These are phyloP conservation scores for Cercophora sp. DNA, from an alignment of 495 filamentous ascomycete species.

Conservation along the genomic window DNA sequence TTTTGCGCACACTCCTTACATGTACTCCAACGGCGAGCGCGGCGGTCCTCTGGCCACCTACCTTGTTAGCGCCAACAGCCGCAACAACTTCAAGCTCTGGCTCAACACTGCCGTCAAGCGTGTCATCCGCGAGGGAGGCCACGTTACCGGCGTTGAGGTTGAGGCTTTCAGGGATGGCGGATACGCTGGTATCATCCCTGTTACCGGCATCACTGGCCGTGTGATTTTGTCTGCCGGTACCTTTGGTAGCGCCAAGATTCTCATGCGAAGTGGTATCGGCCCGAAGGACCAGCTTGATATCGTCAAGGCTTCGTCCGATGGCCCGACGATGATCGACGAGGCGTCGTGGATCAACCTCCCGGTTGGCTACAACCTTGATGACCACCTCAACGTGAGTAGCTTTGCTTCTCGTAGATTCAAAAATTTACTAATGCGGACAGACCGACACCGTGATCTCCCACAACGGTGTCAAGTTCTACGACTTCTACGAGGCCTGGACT, in stretches of 20 bases:
- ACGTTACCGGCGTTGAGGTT: slow-evolving; percentile 65
- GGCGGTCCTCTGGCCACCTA: slow-evolving; percentile 73
- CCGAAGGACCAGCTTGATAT: slow-evolving; percentile 57
- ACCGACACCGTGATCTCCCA: slow-evolving; percentile 64
- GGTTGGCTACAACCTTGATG: slow-evolving; percentile 69
- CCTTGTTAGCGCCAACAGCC: slow-evolving; percentile 56
- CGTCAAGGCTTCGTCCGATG: slow-evolving; percentile 50
- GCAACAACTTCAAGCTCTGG: slow-evolving; percentile 64
- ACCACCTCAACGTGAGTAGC: slow-evolving; percentile 59
- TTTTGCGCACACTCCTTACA: slow-evolving; percentile 64
- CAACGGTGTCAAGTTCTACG: slow-evolving; percentile 56
- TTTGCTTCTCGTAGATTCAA: background rate
- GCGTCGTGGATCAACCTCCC: slow-evolving; percentile 68
- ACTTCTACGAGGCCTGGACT: slow-evolving; percentile 60
- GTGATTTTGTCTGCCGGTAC: slow-evolving; percentile 68
- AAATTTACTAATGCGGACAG: slow-evolving; percentile 11
- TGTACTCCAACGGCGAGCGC: slow-evolving; percentile 62
- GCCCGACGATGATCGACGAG: slow-evolving; percentile 48
- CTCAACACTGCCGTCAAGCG: slow-evolving; percentile 62
- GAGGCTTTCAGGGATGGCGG: slow-evolving; percentile 53
- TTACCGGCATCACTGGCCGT: slow-evolving; percentile 57
- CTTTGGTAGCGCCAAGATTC: slow-evolving; percentile 69
- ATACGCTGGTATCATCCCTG: slow-evolving; percentile 53
- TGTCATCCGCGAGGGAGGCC: slow-evolving; percentile 57
- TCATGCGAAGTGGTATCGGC: slow-evolving; percentile 59